Evolutionary conservation across 1,284 basidiomycete species (phyloP), one percentile per base, ranked within the genome.

Genomic region (Rhodotorula sp.): DNA sequence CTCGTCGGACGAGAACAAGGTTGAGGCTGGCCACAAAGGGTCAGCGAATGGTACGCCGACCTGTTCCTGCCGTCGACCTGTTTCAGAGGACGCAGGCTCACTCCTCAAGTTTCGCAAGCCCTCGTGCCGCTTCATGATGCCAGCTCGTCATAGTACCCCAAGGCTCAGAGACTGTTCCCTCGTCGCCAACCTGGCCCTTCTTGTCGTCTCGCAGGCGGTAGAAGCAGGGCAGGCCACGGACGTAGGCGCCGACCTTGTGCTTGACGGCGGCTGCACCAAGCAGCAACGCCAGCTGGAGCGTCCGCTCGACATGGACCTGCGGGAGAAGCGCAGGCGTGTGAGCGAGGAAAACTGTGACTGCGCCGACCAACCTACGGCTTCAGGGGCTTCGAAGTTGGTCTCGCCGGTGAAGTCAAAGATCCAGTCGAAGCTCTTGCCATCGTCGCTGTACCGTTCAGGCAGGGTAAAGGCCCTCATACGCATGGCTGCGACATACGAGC

Each of bases 291-390:
- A 74, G 67, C 2, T 63, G 51, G 4, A 74, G 57, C 2, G 73
- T 74, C 2, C 73, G 70, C 24, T 74, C 73, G 51, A 68, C 32
- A 47, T 74, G 73, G 22, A 74, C 72, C 71, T 73, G 62, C 30
- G 13, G 6, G 54, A 15, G 19, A 9, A 34, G 54, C 34, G 47
- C 44, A 19, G 13, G 9, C 5, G 1, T 13, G 60, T 46, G n/a
- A 60, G 64, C 32, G 29, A n/a, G 46, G 20, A 13, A 20, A 24
- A 20, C 10, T 10, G 34, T 29, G 30, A 6, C 9, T 24, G 46
- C 7, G 44, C 36, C 22, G 19, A n/a, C 20, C n/a, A 59, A n/a
- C 64, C 44, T 24, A 70, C 72, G 20, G 55, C 19, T 5, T 72
- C 73, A 11, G 64, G 65, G 4, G 61, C 30, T 10, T 52, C 36